Evolutionary conservation across 768 basidiomycete species (phyloP).

Genomic region (Amanita jacksonii): DNA sequence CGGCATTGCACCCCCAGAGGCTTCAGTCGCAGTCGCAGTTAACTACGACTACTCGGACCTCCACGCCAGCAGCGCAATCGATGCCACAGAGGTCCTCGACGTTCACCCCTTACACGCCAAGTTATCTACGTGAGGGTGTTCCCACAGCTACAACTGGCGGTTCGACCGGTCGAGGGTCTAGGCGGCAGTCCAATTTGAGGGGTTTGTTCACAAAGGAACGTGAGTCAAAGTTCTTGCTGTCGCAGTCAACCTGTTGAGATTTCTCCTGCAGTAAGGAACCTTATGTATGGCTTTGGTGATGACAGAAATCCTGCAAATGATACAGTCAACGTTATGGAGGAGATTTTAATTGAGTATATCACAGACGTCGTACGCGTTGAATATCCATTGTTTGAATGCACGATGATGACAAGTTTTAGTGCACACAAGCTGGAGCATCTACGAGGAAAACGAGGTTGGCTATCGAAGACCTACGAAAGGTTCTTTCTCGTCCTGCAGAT

Average conservation of each 20-base stretch:
- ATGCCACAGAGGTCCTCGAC: constrained; percentile 29
- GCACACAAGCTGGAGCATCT: constrained; percentile 60
- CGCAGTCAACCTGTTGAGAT: constrained; percentile 7
- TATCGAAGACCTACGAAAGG: constrained; percentile 78
- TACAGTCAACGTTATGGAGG: constrained; percentile 87
- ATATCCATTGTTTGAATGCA: constrained; percentile 8
- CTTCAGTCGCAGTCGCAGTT: constrained; percentile 20
- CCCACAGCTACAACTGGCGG: constrained; percentile 30
- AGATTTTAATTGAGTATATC: constrained; percentile 86
- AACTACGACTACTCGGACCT: constrained; percentile 15
- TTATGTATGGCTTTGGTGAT: constrained; percentile 95
- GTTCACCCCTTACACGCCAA: constrained; percentile 50
- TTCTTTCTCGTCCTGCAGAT: constrained; percentile 76
- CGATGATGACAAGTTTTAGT: constrained; percentile 32
- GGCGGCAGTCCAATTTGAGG: constrained; percentile 60
- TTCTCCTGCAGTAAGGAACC: constrained; percentile 50
- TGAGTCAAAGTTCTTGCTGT: constrained; percentile 26
- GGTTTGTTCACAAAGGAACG: constrained; percentile 78
- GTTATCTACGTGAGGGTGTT: constrained; percentile 39
- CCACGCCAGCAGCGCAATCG: constrained; percentile 10
- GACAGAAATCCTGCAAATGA: constrained; percentile 83
- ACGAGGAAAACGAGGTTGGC: constrained; percentile 68
- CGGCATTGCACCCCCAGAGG: constrained; percentile 16
- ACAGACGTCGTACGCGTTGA: constrained; percentile 67
- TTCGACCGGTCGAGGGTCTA: constrained; percentile 36